Conservation (phyloP, 148 eudicot genomes). For the Silene conica region DNA sequence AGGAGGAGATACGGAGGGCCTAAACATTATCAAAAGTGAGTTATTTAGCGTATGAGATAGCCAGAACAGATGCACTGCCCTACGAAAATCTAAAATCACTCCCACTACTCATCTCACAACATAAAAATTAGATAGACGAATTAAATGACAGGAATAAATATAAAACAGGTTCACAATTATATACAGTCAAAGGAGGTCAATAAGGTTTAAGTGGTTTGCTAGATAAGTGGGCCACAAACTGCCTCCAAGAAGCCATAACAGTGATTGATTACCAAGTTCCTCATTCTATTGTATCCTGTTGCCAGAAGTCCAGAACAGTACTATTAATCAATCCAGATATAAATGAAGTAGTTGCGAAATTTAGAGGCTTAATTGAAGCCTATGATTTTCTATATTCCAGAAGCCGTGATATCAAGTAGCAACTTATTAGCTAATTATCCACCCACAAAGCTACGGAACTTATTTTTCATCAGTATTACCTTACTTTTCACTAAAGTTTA, state of each 20-base stretch:
- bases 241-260: neutral
- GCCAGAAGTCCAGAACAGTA: neutral
- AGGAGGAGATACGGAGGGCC: conserved; percentile 49
- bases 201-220: too few species aligned
- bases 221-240: too few species aligned
- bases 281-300: neutral
- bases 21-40: conserved; percentile 28
- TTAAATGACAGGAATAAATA: neutral
- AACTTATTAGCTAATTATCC: neutral
- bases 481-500: neutral
- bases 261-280: neutral
- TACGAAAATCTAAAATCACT: conserved; percentile 10
- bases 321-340: too few species aligned
- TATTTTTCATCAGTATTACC: neutral
- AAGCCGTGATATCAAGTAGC: neutral
- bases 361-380: too few species aligned
- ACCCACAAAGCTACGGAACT: neutral
- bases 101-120: conserved; percentile 6
- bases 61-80: neutral
- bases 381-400: too few species aligned
- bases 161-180: neutral
- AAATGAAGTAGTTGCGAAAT: too few species aligned
- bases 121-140: neutral
- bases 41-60: conserved; percentile 1
- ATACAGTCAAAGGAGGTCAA: neutral